A percentile compares a stretch with the other conserved stretches of the same genome.
Conservation (phyloP, 495 filamentous ascomycete genomes). For the Xanthoparmelia taractica region DNA sequence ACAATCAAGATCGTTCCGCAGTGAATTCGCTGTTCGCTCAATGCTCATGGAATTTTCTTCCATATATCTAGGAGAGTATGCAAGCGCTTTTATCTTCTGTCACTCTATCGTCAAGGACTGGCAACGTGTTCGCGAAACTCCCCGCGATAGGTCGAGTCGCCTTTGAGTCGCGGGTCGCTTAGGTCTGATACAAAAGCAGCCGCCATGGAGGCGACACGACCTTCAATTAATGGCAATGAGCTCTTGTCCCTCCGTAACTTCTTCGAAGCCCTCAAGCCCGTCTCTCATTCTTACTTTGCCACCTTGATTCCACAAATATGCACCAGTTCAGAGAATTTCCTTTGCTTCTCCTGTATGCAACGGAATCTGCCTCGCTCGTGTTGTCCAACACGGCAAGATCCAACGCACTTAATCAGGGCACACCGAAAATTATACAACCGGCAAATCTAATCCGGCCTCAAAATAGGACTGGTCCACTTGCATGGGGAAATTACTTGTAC, state of each 20-base stretch:
- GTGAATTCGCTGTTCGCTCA: not conserved
- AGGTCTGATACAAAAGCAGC: not conserved
- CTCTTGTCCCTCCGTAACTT: not conserved
- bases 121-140: not conserved
- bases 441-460: not conserved
- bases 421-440: not conserved
- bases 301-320: not conserved
- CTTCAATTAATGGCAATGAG: not conserved
- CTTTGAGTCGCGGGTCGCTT: not conserved
- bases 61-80: too few relatives aligned
- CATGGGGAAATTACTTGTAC: not conserved
- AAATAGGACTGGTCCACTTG: not conserved
- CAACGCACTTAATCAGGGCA: not conserved
- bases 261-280: not conserved
- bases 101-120: not conserved
- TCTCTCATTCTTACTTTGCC: not conserved
- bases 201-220: constrained; percentile 1
- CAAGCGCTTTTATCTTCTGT: too few relatives aligned
- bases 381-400: not conserved
- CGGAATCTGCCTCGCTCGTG: not conserved
- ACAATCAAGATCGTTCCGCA: not conserved
- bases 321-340: not conserved
- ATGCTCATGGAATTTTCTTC: too few relatives aligned
- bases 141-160: not conserved
- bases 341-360: not conserved